phyloP scores from a whole-genome alignment of 2,329 filamentous ascomycete species.

The Cryphonectria parasitica region DNA sequence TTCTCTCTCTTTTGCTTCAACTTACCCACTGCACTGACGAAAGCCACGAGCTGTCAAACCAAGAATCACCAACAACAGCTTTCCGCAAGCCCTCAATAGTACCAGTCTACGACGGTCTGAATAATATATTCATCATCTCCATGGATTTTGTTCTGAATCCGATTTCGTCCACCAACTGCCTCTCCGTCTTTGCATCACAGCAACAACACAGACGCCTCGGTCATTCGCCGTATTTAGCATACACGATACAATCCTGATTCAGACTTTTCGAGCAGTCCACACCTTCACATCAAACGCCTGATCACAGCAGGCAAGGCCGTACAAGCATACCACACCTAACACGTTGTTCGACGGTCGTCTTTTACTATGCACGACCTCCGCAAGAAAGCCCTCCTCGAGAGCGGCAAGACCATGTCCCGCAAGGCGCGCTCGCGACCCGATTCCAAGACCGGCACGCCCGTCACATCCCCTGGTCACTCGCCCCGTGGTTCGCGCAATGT shows the following conservation, averaged over 20 bases:
- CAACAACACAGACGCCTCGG: slow-evolving; percentile 24
- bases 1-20: neutral
- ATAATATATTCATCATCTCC: slow-evolving; percentile 22
- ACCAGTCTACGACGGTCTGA: neutral
- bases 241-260: slow-evolving; percentile 10
- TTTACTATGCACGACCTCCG: slow-evolving; percentile 64
- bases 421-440: slow-evolving; percentile 65
- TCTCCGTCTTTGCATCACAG: slow-evolving; percentile 21
- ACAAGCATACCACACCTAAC: neutral
- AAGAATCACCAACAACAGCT: slow-evolving; percentile 11
- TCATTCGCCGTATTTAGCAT: slow-evolving; percentile 24
- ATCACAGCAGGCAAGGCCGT: neutral
- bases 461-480: slow-evolving; percentile 62
- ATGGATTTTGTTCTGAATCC: slow-evolving; percentile 35
- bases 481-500: slow-evolving; percentile 59
- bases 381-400: slow-evolving; percentile 70
- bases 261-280: neutral
- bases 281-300: neutral
- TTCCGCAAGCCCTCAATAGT: slow-evolving; percentile 1
- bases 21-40: slow-evolving; percentile 9
- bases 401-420: slow-evolving; percentile 71
- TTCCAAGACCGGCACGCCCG: slow-evolving; percentile 61
- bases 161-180: slow-evolving; percentile 19
- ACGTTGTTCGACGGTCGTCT: neutral
- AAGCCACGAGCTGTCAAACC: slow-evolving; percentile 1